Evolutionary conservation across 148 eudicot species (phyloP).

Genomic region (Camellia granthamiana): DNA sequence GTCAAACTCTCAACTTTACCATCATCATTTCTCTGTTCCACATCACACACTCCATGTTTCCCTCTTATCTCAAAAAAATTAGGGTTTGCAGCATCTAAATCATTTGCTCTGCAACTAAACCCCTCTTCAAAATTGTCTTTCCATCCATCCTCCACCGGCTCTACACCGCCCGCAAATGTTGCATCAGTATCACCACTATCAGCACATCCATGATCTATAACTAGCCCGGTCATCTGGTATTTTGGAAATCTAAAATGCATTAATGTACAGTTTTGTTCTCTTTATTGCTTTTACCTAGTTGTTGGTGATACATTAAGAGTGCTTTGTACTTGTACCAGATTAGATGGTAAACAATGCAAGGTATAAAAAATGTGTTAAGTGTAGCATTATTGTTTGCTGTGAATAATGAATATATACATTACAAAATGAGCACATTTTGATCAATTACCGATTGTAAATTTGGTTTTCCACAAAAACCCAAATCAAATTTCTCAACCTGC

Average conservation of each 20-base stretch:
- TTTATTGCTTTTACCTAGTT: not conserved
- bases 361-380: no score
- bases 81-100: not conserved
- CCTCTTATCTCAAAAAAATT: not conserved
- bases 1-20: not conserved
- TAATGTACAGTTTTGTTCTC: not conserved
- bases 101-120: not conserved
- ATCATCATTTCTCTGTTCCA: not conserved
- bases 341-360: no score
- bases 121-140: not conserved
- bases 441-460: not conserved
- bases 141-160: not conserved
- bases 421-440: not conserved
- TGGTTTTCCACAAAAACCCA: not conserved
- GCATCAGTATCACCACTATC: not conserved
- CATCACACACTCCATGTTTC: not conserved
- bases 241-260: not conserved
- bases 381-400: no score
- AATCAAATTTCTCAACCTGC: not conserved
- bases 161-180: not conserved
- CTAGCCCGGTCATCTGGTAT: slow-evolving; percentile 35
- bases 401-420: no score
- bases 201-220: no score
- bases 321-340: no score
- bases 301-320: not conserved